A percentile compares a stretch with the other conserved stretches of the same genome.
phyloP scores from a whole-genome alignment of 169 alveolate species.

The Sarcocystis neurona region DNA sequence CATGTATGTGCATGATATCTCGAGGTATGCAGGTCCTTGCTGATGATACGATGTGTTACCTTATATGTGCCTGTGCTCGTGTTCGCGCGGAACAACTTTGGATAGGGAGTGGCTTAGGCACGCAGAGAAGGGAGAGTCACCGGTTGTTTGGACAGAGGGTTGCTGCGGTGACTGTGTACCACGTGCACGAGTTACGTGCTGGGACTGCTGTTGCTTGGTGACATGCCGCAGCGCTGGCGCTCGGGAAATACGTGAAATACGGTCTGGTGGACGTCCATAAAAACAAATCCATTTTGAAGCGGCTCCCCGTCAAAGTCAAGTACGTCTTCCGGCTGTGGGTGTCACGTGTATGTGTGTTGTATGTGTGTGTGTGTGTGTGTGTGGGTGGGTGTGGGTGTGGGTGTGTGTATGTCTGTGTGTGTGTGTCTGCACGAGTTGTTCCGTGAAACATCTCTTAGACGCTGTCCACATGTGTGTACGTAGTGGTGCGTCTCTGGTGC shows the following conservation, averaged over 20 bases:
- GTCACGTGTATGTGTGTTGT: not conserved
- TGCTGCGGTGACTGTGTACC: no score
- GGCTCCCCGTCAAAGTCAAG: slow-evolving; percentile 53
- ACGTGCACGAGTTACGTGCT: no score
- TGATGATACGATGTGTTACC: no score
- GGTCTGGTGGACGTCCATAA: slow-evolving; percentile 45
- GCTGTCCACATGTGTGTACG: not conserved
- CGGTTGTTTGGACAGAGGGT: no score
- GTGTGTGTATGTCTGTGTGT: not conserved
- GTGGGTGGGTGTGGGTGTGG: not conserved
- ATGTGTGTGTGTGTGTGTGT: not conserved
- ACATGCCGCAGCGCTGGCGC: slow-evolving; percentile 42
- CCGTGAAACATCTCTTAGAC: not conserved
- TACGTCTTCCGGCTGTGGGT: not conserved
- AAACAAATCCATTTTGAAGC: slow-evolving; percentile 39
- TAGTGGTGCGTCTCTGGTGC: not conserved
- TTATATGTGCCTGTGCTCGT: no score
- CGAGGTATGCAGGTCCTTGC: no score
- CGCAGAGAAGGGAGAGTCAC: no score
- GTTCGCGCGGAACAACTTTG: no score
- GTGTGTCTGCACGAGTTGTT: not conserved
- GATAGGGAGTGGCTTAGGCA: no score
- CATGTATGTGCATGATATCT: no score
- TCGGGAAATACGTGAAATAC: slow-evolving; percentile 55
- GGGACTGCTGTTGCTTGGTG: not conserved